Conservation (phyloP, 1,284 basidiomycete genomes). For the Hymenochaete sp. region DNA sequence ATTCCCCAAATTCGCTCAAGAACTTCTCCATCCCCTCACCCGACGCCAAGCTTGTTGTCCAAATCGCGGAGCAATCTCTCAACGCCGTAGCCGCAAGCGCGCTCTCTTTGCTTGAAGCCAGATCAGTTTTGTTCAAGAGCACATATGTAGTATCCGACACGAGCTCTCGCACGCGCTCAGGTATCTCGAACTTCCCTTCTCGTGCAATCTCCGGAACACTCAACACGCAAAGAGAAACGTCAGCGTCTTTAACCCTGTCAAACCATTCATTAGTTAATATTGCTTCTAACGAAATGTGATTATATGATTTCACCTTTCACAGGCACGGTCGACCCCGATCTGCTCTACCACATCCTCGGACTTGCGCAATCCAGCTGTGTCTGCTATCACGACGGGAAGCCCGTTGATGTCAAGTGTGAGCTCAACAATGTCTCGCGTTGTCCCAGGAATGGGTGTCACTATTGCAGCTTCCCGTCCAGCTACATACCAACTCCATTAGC, state of each 20-base stretch:
- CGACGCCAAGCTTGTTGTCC: slow-evolving; percentile 58
- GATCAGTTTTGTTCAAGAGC: slow-evolving; percentile 70
- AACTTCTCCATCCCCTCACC: slow-evolving; percentile 50
- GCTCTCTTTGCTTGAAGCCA: slow-evolving; percentile 22
- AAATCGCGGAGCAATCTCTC: slow-evolving; percentile 25
- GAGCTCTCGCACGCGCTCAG: slow-evolving; percentile 38
- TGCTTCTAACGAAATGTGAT: not conserved
- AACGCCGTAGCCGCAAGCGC: slow-evolving; percentile 5
- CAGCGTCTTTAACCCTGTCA: slow-evolving; percentile 53
- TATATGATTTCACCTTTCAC: slow-evolving; percentile 43
- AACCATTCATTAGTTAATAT: not conserved
- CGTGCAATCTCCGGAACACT: slow-evolving; percentile 47
- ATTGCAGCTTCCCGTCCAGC: slow-evolving; percentile 84
- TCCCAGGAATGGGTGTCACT: slow-evolving; percentile 78
- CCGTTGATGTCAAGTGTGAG: slow-evolving; percentile 82
- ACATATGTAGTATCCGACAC: slow-evolving; percentile 48
- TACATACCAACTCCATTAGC: slow-evolving; percentile 24
- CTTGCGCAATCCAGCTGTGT: slow-evolving; percentile 78
- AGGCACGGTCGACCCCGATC: slow-evolving; percentile 75
- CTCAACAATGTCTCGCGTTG: slow-evolving; percentile 80
- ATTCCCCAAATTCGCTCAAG: slow-evolving; percentile 43
- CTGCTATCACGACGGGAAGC: slow-evolving; percentile 68
- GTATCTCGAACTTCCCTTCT: slow-evolving; percentile 29
- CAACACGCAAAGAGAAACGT: slow-evolving; percentile 71
- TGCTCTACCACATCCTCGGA: slow-evolving; percentile 67